Conservation (phyloP, 305 asterid species). For the Solanum aculeatissimum region DNA sequence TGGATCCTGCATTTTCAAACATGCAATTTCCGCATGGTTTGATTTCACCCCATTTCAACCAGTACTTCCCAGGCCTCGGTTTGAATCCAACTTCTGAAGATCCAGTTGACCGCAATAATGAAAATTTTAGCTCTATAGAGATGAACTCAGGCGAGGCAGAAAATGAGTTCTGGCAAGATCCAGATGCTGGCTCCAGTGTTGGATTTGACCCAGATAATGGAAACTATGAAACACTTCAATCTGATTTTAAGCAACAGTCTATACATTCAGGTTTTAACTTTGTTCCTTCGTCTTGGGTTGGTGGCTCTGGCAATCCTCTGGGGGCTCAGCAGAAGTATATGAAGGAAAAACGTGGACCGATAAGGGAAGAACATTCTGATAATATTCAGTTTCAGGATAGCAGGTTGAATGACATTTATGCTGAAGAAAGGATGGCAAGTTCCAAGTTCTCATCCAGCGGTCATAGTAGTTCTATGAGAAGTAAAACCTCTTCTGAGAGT, state of each 20-base stretch:
- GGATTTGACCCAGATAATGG: slow-evolving; percentile 49
- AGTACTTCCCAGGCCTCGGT: slow-evolving; percentile 53
- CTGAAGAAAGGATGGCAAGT: slow-evolving; percentile 79
- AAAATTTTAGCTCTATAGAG: slow-evolving; percentile 42
- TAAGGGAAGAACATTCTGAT: slow-evolving; percentile 36
- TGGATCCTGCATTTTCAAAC: slow-evolving; percentile 57
- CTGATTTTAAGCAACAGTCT: slow-evolving; percentile 43
- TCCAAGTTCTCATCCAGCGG: slow-evolving; percentile 77
- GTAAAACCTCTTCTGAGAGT: slow-evolving; percentile 89
- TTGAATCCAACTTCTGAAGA: slow-evolving; percentile 43
- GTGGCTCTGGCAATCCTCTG: slow-evolving; percentile 28
- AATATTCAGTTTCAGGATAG: slow-evolving; percentile 40
- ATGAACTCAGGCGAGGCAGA: slow-evolving; percentile 48
- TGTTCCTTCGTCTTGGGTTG: slow-evolving; percentile 52
- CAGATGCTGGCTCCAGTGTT: slow-evolving; percentile 35
- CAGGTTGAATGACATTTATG: slow-evolving; percentile 38
- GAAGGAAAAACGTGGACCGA: slow-evolving; percentile 54
- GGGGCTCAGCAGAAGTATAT: slow-evolving; percentile 50
- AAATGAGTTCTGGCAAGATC: slow-evolving; percentile 66
- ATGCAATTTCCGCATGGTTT: slow-evolving; percentile 68
- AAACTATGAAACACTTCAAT: slow-evolving; percentile 28
- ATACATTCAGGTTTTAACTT: slow-evolving; percentile 39
- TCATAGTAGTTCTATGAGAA: slow-evolving; percentile 64
- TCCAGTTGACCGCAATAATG: slow-evolving; percentile 43
- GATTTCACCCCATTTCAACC: slow-evolving; percentile 52